Evolutionary conservation across 805 yeast genomes (phyloP), one percentile per base, ranked within the genome.

Genomic region (Cyberlindnera mycetangii): DNA sequence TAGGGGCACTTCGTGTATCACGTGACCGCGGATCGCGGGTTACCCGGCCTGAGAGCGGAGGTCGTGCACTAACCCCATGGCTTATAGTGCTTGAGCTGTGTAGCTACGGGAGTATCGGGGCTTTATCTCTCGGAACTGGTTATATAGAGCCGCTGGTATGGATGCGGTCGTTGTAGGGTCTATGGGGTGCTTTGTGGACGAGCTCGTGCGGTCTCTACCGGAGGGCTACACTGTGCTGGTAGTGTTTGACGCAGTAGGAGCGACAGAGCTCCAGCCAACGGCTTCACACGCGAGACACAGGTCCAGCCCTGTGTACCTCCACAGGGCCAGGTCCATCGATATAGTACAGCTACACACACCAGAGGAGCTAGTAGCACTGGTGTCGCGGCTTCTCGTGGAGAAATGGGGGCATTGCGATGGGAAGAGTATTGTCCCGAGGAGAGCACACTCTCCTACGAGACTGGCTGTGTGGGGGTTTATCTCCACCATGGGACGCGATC

Each of bases 301-400:
- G 25, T 51, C 58, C 6, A 42, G 44, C 1, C 40, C 53, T 1
- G 3, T n/a, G 17, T 56, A 47, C 25, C 39, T 54, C 8, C 20
- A 32, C 7, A 7, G 21, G 3, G 19, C 42, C 4, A 33, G 27
- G 2, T 10, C 35, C 11, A 28, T 47, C 10, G 32, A 42, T 5
- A 15, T 53, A 5, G 32, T 52, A 3, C 42, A 47, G 8, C 7
- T 51, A 5, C n/a, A 28, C 1, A 15, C 35, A 1, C 10, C 37
- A 5, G 25, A 25, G 19, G 28, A 37, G 5, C 32, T 54, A 16
- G 12, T 50, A 8, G 51, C 45, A 0, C 37, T 43, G 17, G 5
- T 40, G 20, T 17, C 34, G 32, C 45, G 31, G 27, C 34, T 20
- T 19, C 39, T 25, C 31, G 16, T 32, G 4, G 49, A 41, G 6